These are phyloP conservation scores for Phytophthora tentaculata DNA, from an alignment of 352 stramenopile genomes.

Conservation along the genomic window DNA sequence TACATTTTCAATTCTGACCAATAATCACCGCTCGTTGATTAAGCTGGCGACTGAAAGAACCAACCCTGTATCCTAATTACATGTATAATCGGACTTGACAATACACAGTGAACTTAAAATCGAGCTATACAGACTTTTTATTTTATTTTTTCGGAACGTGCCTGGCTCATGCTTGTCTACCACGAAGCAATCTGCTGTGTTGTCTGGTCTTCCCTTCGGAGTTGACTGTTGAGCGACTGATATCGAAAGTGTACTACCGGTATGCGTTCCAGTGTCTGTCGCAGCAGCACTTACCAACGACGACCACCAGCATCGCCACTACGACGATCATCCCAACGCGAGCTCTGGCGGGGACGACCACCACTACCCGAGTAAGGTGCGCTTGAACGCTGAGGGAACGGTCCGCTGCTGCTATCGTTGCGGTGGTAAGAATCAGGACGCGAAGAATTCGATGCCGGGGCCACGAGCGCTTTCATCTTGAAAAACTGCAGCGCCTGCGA, in stretches of 20 bases:
- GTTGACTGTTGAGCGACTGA: slow-evolving; percentile 7
- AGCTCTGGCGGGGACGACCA: slow-evolving; percentile 62
- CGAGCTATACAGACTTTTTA: slow-evolving; percentile 42
- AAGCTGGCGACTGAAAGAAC: too few species aligned
- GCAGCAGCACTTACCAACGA: slow-evolving; percentile 32
- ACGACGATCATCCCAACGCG: slow-evolving; percentile 76
- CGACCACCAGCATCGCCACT: slow-evolving; percentile 33
- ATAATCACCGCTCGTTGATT: too few species aligned
- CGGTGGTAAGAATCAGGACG: slow-evolving; percentile 54
- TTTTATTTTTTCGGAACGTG: slow-evolving; percentile 39
- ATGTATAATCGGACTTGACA: too few species aligned
- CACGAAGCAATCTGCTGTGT: slow-evolving; percentile 26
- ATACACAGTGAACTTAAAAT: too few species aligned
- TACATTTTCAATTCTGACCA: too few species aligned
- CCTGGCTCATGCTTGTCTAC: slow-evolving; percentile 15
- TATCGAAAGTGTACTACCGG: slow-evolving; percentile 6
- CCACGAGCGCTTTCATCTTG: slow-evolving; percentile 88
- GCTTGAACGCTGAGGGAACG: slow-evolving; percentile 66
- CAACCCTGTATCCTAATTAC: too few species aligned
- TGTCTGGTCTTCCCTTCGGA: slow-evolving; percentile 11
- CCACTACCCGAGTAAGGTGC: slow-evolving; percentile 48
- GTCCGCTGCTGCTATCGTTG: slow-evolving; percentile 50
- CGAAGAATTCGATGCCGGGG: slow-evolving; percentile 48
- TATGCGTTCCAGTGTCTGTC: background rate
- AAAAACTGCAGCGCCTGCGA: slow-evolving; percentile 89